Evolutionary conservation across 2,329 filamentous ascomycete genomes (phyloP), one percentile per base, ranked within the genome.

Genomic region (Kalmusia sp.): DNA sequence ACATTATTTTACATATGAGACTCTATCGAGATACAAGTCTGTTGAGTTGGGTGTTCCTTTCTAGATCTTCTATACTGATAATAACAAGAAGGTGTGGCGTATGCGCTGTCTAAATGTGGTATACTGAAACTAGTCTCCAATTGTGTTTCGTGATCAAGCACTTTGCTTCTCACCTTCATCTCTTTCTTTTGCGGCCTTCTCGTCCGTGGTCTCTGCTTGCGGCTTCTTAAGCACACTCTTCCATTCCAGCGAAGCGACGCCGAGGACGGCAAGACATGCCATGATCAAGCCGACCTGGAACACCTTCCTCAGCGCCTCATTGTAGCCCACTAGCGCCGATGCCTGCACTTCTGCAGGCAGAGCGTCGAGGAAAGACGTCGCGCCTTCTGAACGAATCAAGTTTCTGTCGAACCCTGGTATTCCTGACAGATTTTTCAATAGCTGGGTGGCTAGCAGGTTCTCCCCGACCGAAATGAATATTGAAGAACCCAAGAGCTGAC

Each of bases 161-260:
- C 24, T 28, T 14, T 19, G 5, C 39, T 41, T 28, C 14, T 28
- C 22, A 1, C 4, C 8, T 4, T 22, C 17, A 2, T 38, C 9
- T 3, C 35, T 21, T 11, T 27, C 39, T 4, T 41, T 19, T 7
- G 14, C n/a, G 9, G 4, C 14, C 24, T 41, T 9, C 22, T 28
- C 24, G n/a, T 15, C 22, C 17, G 12, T 9, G 19, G 41, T 27
- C 17, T 33, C 19, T 12, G 27, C 4, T 21, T 27, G 17, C n/a
- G 43, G 17, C 17, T 48, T 39, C 33, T 48, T 39, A 9, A 31
- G 25, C 53, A 88, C 82, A 57, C 77, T 86, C 63, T 75, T 79
- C 84, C 84, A 88, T 70, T 88, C 84, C 67, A 88, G 79, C 1
- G 71, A 64, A 1, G 79, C 54, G 0, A 78, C 74, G 0, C 82